These are phyloP conservation scores for Colletotrichum siamense DNA, from an alignment of 2,329 filamentous ascomycete genomes.

Conservation along the genomic window DNA sequence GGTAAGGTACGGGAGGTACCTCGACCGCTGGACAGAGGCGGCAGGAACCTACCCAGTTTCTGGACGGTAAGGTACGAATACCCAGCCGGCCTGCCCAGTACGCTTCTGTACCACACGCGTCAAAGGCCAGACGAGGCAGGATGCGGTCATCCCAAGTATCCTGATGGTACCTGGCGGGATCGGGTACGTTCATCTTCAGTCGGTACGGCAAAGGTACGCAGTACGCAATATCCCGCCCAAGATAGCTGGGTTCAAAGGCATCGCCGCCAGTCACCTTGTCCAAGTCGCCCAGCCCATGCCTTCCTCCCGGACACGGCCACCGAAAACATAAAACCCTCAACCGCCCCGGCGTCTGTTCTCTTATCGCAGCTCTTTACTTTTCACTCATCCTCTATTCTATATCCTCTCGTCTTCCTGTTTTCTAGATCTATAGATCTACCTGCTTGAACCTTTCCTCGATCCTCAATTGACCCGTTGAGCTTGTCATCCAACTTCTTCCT, in stretches of 20 bases:
- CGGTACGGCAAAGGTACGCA: background rate
- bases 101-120: slow-evolving; percentile 7
- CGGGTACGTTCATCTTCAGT: background rate
- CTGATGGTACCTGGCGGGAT: slow-evolving; percentile 9
- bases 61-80: background rate
- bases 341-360: slow-evolving; percentile 8
- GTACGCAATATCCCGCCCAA: background rate
- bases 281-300: slow-evolving; percentile 1
- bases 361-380: background rate
- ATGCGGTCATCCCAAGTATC: slow-evolving; percentile 9
- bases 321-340: slow-evolving; percentile 27
- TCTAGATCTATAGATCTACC: background rate
- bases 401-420: background rate
- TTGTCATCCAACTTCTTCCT: background rate
- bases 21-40: background rate
- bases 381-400: background rate
- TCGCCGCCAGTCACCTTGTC: background rate
- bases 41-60: background rate
- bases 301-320: background rate
- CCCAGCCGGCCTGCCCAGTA: background rate
- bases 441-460: background rate
- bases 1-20: background rate
- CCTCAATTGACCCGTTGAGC: background rate
- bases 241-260: slow-evolving; percentile 8
- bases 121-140: background rate